Evolutionary conservation across 2,329 filamentous ascomycete species (phyloP).

Genomic region (Diaporthe humulicola): DNA sequence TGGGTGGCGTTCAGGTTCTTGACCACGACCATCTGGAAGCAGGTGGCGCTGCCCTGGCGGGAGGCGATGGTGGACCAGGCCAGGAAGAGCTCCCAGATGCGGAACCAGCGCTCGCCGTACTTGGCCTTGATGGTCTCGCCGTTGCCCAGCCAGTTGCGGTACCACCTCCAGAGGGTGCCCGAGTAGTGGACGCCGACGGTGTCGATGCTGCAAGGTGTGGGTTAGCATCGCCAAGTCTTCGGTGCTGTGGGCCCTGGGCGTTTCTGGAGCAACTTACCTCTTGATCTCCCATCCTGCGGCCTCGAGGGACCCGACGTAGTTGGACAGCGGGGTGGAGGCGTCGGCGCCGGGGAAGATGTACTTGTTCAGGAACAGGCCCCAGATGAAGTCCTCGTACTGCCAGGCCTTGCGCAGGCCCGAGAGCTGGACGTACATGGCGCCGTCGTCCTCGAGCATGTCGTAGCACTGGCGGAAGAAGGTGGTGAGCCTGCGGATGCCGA

Average conservation of each 20-base stretch:
- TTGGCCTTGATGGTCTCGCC: conserved; percentile 91
- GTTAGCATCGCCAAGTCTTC: background rate
- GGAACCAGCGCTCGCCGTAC: conserved; percentile 94
- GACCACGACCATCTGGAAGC: conserved; percentile 87
- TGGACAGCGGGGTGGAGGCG: conserved; percentile 91
- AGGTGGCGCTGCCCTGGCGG: conserved; percentile 85
- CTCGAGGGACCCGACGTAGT: conserved; percentile 87
- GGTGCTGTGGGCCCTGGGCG: too few species aligned
- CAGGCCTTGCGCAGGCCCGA: conserved; percentile 92
- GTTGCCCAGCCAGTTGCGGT: conserved; percentile 98
- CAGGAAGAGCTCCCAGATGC: conserved; percentile 94
- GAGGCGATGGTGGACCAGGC: conserved; percentile 87
- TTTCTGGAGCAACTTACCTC: conserved; percentile 49
- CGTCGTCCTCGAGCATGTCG: conserved; percentile 96
- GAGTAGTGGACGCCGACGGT: conserved; percentile 98
- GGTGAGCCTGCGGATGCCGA: conserved; percentile 89
- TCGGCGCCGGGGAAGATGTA: conserved; percentile 98
- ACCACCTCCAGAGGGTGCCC: conserved; percentile 97
- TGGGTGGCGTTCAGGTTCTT: conserved; percentile 93
- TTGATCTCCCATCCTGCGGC: conserved; percentile 91
- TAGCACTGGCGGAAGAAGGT: conserved; percentile 88
- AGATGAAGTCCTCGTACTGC: conserved; percentile 98
- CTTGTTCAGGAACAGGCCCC: conserved; percentile 99
- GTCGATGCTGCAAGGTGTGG: conserved; percentile 68
- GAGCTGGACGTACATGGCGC: conserved; percentile 94